Conservation (phyloP, 148 eudicot genomes). For the Cornus florida region DNA sequence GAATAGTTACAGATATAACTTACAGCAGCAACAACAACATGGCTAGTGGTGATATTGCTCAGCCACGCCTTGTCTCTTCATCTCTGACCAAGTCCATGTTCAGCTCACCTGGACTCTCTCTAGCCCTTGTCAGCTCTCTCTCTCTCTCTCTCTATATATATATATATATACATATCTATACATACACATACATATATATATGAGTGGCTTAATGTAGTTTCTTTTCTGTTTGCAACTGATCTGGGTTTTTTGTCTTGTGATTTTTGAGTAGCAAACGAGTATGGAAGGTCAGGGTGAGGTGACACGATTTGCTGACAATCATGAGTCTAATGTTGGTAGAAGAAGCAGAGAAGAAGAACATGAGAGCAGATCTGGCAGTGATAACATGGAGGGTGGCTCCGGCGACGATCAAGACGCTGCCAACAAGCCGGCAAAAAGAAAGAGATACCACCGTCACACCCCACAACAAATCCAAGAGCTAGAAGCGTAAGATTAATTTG, state of each 20-base stretch:
- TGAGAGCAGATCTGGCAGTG: slow-evolving; percentile 98
- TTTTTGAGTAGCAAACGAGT: slow-evolving; percentile 50
- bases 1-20: slow-evolving; percentile 45
- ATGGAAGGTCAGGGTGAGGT: slow-evolving; percentile 56
- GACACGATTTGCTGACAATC: slow-evolving; percentile 45
- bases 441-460: slow-evolving; percentile 95
- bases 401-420: slow-evolving; percentile 84
- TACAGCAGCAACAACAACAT: slow-evolving; percentile 36
- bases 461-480: slow-evolving; percentile 99
- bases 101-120: slow-evolving; percentile 88
- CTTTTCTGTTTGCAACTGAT: background rate
- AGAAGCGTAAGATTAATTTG: slow-evolving; percentile 57
- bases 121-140: slow-evolving; percentile 58
- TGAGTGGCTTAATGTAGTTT: background rate
- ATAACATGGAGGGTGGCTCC: slow-evolving; percentile 80
- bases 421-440: slow-evolving; percentile 74
- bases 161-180: background rate
- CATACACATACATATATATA: background rate
- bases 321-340: slow-evolving; percentile 42
- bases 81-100: slow-evolving; percentile 69
- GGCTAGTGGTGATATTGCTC: slow-evolving; percentile 54
- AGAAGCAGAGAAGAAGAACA: slow-evolving; percentile 76
- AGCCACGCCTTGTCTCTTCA: slow-evolving; percentile 45
- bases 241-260: background rate
- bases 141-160: background rate